Base-by-base conservation (phyloP, 768 basidiomycete species). In the Boletus pseudo-olivaceus region DNA sequence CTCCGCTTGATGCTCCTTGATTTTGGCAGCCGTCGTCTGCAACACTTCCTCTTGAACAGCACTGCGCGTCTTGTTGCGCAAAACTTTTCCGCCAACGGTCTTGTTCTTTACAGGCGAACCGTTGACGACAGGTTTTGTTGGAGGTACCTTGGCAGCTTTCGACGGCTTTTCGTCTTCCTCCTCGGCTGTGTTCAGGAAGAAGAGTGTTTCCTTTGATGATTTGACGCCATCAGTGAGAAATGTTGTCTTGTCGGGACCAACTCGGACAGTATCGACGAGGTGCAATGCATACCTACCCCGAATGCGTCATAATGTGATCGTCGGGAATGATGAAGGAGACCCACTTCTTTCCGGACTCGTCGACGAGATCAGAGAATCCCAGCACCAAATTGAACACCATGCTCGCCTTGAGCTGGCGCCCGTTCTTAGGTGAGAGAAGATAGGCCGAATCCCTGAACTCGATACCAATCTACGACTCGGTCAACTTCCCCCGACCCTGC, bases 381-480 rank as follows among this genome's bases (percentile, higher is more conserved):
- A 98, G 77, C 19, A 82, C 81, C 33, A 99, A 76, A 65, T 87
- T 90, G 68, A 97, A 77, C 27, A 91, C 80, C 94, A 96, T 97
- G 64, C 87, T 85, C 49, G 84, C 75, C 64, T 82, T 84, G 46
- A 98, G 67, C 14, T 72, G 73, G 10, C 87, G 84, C 7, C 73
- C 73, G 63, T 92, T 96, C 75, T 96, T 98, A 8, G 84, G 58
- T 5, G 87, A 88, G 35, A 98, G 75, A 12, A 94, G 73, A 68
- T 94, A 97, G 0, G 84, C 76, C 10, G 87, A 83, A 66, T 99
- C 96, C 39, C 94, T 84, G 74, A 95, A 98, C 69, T 99, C 96
- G 67, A 98, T 83, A 7, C 96, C 96, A 69, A 87, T 98, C 95
- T 98, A 62, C n/a, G 20, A 43, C 35, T 34, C 12, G 19, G 33